phyloP scores from a whole-genome alignment of 495 filamentous ascomycete genomes.

The Cercophora samala region DNA sequence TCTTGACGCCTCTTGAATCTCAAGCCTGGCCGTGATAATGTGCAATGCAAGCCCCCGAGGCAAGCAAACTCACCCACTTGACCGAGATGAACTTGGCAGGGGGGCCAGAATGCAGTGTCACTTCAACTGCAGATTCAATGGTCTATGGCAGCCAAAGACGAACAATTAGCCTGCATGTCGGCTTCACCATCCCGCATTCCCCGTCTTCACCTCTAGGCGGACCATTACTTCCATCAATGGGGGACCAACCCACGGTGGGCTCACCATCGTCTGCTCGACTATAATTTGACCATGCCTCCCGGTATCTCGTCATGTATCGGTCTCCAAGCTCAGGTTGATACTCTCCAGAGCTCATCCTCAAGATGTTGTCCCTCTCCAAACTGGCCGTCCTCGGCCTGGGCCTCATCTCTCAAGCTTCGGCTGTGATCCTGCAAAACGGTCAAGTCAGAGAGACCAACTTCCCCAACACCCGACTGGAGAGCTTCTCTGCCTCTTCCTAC shows the following conservation, averaged over 20 bases:
- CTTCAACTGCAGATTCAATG: constrained; percentile 1
- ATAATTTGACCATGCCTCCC: background rate
- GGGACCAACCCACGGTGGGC: background rate
- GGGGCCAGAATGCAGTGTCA: background rate
- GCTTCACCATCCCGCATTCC: constrained; percentile 6
- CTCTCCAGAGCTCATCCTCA: background rate
- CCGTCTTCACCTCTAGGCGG: background rate
- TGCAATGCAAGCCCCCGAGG: background rate
- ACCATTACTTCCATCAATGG: constrained; percentile 9
- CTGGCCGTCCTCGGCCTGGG: constrained; percentile 31
- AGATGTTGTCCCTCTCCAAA: constrained; percentile 22
- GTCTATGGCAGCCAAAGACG: background rate
- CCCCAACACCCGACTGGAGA: constrained; percentile 46
- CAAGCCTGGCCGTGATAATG: background rate
- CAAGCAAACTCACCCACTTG: background rate
- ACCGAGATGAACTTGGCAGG: background rate
- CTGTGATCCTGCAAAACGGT: constrained; percentile 62
- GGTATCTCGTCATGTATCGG: background rate
- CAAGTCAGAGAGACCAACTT: constrained; percentile 50
- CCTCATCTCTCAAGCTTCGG: constrained; percentile 24
- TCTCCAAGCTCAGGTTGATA: background rate
- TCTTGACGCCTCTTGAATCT: background rate
- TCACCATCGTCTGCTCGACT: background rate
- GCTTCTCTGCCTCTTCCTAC: constrained; percentile 34
- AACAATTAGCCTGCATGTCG: constrained; percentile 8